Evolutionary conservation across 2,329 filamentous ascomycete genomes (phyloP).

Genomic region (Cladosporium phlei): DNA sequence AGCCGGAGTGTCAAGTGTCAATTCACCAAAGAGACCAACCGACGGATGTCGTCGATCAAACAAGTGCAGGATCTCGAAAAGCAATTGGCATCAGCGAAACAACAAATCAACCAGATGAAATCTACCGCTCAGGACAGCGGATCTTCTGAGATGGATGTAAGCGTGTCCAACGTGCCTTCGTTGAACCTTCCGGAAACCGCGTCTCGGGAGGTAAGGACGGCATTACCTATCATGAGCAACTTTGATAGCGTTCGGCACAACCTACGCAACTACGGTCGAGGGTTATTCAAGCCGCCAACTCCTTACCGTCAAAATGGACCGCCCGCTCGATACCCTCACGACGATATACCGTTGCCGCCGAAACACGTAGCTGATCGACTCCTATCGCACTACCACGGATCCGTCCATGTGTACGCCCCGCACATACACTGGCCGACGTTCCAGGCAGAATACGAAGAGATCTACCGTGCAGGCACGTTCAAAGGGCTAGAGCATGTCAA

Average conservation of each 20-base stretch:
- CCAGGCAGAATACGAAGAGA: conserved; percentile 65
- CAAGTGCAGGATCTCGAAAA: conserved; percentile 96
- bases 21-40: conserved; percentile 98
- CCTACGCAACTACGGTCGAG: conserved; percentile 67
- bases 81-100: conserved; percentile 73
- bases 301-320: conserved; percentile 56
- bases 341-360: conserved; percentile 56
- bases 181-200: conserved; percentile 31
- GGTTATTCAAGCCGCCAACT: conserved; percentile 73
- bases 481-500: conserved; percentile 62
- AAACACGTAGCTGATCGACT: conserved; percentile 67
- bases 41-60: conserved; percentile 98
- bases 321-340: conserved; percentile 42
- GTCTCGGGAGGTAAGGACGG: conserved; percentile 55
- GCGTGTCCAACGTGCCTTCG: conserved; percentile 22
- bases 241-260: conserved; percentile 68
- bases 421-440: conserved; percentile 87
- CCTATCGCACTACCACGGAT: conserved; percentile 68
- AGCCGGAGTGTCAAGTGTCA: conserved; percentile 96
- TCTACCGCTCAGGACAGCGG: conserved; percentile 55
- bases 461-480: conserved; percentile 64
- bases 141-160: conserved; percentile 39
- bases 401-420: conserved; percentile 75
- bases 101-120: conserved; percentile 66
- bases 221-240: conserved; percentile 60